Conservation (phyloP, 2,329 filamentous ascomycete genomes). For the Pezicula rhizophila region DNA sequence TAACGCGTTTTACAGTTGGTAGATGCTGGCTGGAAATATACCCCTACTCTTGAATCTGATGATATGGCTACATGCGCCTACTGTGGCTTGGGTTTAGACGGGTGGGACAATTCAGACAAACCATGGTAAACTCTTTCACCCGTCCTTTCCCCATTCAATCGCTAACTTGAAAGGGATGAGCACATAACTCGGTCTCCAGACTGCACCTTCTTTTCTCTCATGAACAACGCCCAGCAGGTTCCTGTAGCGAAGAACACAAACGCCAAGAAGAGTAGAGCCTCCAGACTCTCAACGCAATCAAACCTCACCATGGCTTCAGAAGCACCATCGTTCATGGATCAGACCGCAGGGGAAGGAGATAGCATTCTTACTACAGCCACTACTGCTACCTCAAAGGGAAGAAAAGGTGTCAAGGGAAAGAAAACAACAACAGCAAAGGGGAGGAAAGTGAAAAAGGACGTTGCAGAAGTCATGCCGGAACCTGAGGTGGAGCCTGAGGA, state of each 20-base stretch:
- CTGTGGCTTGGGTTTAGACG: constrained; percentile 82
- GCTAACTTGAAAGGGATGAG: constrained; percentile 59
- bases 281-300: constrained; percentile 58
- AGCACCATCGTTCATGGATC: constrained; percentile 32
- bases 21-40: constrained; percentile 91
- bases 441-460: constrained; percentile 47
- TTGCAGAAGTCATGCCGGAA: constrained; percentile 37
- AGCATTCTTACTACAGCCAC: constrained; percentile 55
- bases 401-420: constrained; percentile 44
- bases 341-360: constrained; percentile 47
- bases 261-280: constrained; percentile 48
- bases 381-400: constrained; percentile 50
- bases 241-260: constrained; percentile 47
- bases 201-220: constrained; percentile 77
- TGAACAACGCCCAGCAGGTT: constrained; percentile 45
- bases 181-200: constrained; percentile 73
- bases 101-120: constrained; percentile 90
- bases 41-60: constrained; percentile 73
- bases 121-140: constrained; percentile 57
- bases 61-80: constrained; percentile 91
- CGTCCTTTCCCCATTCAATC: constrained; percentile 5
- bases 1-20: constrained; percentile 57
- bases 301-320: constrained; percentile 46
- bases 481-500: constrained; percentile 24
- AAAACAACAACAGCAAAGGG: constrained; percentile 46